phyloP scores from a whole-genome alignment of 768 basidiomycete genomes.

The Amanita phalloides region DNA sequence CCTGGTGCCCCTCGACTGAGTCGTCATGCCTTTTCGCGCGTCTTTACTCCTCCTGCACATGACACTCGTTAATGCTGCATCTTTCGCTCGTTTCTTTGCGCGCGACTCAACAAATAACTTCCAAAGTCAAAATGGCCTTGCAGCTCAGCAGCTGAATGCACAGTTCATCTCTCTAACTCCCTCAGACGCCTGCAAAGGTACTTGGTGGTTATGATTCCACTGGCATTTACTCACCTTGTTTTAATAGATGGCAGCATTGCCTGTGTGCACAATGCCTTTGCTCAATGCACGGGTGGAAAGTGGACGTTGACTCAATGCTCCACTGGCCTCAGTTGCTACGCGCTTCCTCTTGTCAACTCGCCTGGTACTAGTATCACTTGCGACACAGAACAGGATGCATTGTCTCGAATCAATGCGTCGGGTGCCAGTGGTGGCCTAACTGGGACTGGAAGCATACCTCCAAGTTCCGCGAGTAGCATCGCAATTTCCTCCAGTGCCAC shows the following conservation, averaged over 20 bases:
- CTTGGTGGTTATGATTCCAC: not conserved
- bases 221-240: not conserved
- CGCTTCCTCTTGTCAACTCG: slow-evolving; percentile 25
- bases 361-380: slow-evolving; percentile 36
- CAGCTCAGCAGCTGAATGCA: slow-evolving; percentile 3
- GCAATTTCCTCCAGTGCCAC: too few relatives aligned
- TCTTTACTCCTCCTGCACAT: slow-evolving; percentile 12
- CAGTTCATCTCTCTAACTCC: slow-evolving; percentile 34
- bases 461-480: not conserved
- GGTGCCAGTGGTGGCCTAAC: slow-evolving; percentile 34
- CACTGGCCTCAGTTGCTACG: slow-evolving; percentile 27
- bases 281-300: slow-evolving; percentile 30
- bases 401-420: slow-evolving; percentile 26
- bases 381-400: slow-evolving; percentile 24
- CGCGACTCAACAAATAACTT: slow-evolving; percentile 15
- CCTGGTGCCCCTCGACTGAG: slow-evolving; percentile 1
- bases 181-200: slow-evolving; percentile 37
- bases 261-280: slow-evolving; percentile 29
- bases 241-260: slow-evolving; percentile 23
- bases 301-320: slow-evolving; percentile 21
- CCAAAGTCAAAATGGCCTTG: slow-evolving; percentile 32
- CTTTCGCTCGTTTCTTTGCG: slow-evolving; percentile 13
- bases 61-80: slow-evolving; percentile 20
- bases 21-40: slow-evolving; percentile 7
- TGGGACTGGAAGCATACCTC: slow-evolving; percentile 12